These are phyloP conservation scores for Corylus avellana DNA, from an alignment of 306 rosid species.

Conservation along the genomic window DNA sequence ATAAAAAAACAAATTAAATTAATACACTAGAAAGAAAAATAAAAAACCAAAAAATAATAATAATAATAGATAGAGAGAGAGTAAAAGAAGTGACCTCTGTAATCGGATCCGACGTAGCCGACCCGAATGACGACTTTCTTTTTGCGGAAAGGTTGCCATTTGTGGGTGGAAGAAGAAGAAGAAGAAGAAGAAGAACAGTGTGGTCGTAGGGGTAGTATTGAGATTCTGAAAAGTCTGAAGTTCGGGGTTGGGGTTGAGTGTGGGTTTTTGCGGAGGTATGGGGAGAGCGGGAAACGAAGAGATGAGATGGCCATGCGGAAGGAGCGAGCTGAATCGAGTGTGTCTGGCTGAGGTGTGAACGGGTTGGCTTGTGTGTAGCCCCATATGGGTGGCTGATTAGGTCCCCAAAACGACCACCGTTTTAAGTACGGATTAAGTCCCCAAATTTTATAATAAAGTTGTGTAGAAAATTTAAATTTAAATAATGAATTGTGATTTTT, in stretches of 20 bases:
- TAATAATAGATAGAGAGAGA: not conserved
- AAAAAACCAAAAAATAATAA: not conserved
- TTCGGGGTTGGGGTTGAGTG: not conserved
- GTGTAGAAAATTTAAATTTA: too few relatives aligned
- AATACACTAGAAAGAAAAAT: not conserved
- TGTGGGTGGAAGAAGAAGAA: conserved; percentile 4
- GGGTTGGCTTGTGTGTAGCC: too few relatives aligned
- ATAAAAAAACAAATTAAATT: not conserved
- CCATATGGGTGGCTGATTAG: too few relatives aligned
- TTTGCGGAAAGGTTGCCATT: conserved; percentile 73
- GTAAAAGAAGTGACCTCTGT: conserved; percentile 59
- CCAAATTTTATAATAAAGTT: too few relatives aligned
- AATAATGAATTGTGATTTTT: too few relatives aligned
- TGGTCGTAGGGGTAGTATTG: conserved; percentile 20
- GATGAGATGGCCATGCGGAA: conserved; percentile 46
- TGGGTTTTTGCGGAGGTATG: conserved; percentile 36
- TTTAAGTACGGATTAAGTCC: too few relatives aligned
- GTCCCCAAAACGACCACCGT: too few relatives aligned
- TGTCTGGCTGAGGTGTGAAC: too few relatives aligned
- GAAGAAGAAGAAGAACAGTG: conserved; percentile 28
- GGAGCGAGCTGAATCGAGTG: not conserved
- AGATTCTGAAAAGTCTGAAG: conserved; percentile 10
- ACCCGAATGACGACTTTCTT: conserved; percentile 83
- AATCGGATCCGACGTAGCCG: conserved; percentile 78
- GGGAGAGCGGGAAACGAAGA: conserved; percentile 44